A percentile compares a stretch with the other conserved stretches of the same genome.
Conservation (phyloP, 2,329 filamentous ascomycete genomes). For the Metarhizium humberi region DNA sequence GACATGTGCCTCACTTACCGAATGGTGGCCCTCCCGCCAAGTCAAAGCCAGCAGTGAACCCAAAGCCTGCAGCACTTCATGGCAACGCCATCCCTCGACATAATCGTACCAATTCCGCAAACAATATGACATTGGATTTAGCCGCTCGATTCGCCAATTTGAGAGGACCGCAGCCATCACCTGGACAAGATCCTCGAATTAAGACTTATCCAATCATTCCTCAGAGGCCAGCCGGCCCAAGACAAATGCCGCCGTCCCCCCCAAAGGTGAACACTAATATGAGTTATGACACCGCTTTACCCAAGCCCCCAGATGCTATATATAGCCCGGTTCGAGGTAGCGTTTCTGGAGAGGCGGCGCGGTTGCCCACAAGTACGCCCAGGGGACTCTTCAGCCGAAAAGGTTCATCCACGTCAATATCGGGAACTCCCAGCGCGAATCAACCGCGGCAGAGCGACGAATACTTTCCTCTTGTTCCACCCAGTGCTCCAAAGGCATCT, state of each 20-base stretch:
- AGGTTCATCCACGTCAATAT: constrained; percentile 37
- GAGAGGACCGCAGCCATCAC: constrained; percentile 30
- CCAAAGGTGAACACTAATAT: constrained; percentile 36
- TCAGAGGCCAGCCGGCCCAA: constrained; percentile 33
- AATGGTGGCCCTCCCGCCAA: constrained; percentile 17
- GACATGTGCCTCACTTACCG: constrained; percentile 6
- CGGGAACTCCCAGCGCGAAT: constrained; percentile 18
- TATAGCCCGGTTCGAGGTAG: constrained; percentile 72
- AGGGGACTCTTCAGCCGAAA: constrained; percentile 54
- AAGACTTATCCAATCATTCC: constrained; percentile 37
- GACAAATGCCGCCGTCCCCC: constrained; percentile 38
- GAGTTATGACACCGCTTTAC: constrained; percentile 46
- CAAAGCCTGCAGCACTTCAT: constrained; percentile 59
- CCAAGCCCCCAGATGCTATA: constrained; percentile 64
- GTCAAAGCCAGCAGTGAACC: constrained; percentile 43
- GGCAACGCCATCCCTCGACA: constrained; percentile 40
- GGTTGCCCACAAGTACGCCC: constrained; percentile 55
- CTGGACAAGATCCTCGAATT: constrained; percentile 43
- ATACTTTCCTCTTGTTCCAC: constrained; percentile 19
- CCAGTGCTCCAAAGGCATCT: constrained; percentile 19
- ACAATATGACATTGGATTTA: constrained; percentile 36
- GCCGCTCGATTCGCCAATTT: constrained; percentile 48
- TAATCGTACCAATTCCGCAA: constrained; percentile 16
- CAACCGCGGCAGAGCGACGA: constrained; percentile 20
- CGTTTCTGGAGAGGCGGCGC: constrained; percentile 53